A percentile compares a stretch with the other conserved stretches of the same genome.
Conservation (phyloP, 2,329 filamentous ascomycete genomes). For the Aspergillus cejpii region DNA sequence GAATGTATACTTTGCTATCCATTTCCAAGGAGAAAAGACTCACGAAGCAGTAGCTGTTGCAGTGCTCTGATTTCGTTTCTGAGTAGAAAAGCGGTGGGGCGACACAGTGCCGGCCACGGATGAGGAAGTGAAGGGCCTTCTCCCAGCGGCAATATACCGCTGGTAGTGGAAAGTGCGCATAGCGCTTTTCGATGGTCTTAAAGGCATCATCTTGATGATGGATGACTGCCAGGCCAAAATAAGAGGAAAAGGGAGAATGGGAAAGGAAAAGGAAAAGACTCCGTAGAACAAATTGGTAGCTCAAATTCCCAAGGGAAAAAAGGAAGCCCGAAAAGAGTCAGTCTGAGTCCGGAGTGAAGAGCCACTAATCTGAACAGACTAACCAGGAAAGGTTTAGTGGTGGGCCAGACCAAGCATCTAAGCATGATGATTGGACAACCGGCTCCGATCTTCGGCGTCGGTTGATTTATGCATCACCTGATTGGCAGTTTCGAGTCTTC, state of each 20-base stretch:
- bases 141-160: slow-evolving; percentile 34
- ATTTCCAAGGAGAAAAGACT: slow-evolving; percentile 29
- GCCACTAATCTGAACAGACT: background rate
- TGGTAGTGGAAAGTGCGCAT: slow-evolving; percentile 43
- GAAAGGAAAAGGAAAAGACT: slow-evolving; percentile 12
- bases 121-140: slow-evolving; percentile 42
- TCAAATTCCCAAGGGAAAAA: background rate
- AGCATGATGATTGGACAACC: background rate
- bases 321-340: background rate
- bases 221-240: slow-evolving; percentile 31
- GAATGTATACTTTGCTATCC: background rate
- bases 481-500: background rate
- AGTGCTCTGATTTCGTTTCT: slow-evolving; percentile 45
- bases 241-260: slow-evolving; percentile 15
- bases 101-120: slow-evolving; percentile 41
- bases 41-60: slow-evolving; percentile 50
- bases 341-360: background rate
- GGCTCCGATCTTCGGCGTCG: background rate
- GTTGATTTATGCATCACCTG: background rate
- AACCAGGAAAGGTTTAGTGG: background rate
- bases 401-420: background rate
- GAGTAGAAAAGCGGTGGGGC: slow-evolving; percentile 40
- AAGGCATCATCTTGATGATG: slow-evolving; percentile 44
- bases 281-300: slow-evolving; percentile 8
- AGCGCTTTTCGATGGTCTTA: slow-evolving; percentile 45